Percentiles rank a stretch among this genome's conserved stretches.
phyloP scores from a whole-genome alignment of 2,329 filamentous ascomycete genomes.

The Fusarium circinatum region DNA sequence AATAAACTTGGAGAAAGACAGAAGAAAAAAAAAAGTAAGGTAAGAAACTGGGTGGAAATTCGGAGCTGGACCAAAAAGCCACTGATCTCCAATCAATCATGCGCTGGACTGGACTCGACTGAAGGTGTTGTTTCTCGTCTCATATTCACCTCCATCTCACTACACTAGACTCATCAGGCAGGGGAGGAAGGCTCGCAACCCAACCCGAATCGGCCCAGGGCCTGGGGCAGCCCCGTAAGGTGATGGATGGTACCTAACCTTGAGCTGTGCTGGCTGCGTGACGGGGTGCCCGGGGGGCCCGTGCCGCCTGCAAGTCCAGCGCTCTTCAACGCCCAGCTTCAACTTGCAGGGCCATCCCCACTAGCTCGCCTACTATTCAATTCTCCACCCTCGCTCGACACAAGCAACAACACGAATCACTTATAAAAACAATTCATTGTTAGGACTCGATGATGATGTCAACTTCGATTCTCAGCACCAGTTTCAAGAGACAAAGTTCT shows the following conservation, averaged over 20 bases:
- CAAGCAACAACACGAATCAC: conserved; percentile 10
- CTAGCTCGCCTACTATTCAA: conserved; percentile 14
- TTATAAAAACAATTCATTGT: conserved; percentile 4
- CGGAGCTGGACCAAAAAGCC: conserved; percentile 22
- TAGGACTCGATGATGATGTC: conserved; percentile 3
- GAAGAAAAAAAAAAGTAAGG: neutral
- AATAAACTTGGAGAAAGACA: neutral
- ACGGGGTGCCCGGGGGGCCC: conserved; percentile 17
- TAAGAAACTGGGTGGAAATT: conserved; percentile 29
- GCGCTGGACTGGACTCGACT: conserved; percentile 17
- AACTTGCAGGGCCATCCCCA: conserved; percentile 30
- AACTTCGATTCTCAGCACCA: neutral
- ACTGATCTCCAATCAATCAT: conserved; percentile 39
- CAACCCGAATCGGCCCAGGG: conserved; percentile 5
- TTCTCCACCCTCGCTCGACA: conserved; percentile 10
- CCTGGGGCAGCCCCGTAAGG: conserved; percentile 11
- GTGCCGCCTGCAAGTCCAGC: conserved; percentile 32
- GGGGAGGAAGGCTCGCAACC: conserved; percentile 22
- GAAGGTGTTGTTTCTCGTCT: conserved; percentile 33
- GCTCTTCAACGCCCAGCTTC: conserved; percentile 31
- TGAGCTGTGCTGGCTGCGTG: neutral
- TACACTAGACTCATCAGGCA: neutral
- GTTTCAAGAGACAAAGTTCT: neutral
- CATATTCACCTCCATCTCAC: neutral
- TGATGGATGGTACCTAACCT: neutral